phyloP scores from a whole-genome alignment of 1,139 yeast genomes.

The Spencermartinsiella ligniputridi region DNA sequence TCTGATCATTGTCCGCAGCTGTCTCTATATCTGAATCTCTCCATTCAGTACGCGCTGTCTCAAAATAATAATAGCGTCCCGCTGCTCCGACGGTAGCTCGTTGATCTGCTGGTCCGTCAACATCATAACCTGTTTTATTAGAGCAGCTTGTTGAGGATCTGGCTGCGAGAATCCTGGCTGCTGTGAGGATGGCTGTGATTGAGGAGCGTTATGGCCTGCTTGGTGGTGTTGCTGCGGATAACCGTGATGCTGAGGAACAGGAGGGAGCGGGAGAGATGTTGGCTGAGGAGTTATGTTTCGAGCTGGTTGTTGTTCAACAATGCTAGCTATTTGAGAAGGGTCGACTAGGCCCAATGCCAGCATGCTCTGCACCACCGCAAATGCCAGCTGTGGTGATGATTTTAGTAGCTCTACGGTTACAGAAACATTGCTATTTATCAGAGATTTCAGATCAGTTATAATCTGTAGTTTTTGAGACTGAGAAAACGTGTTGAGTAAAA shows the following conservation, averaged over 20 bases:
- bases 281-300: slow-evolving; percentile 1
- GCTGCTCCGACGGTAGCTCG: slow-evolving; percentile 57
- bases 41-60: slow-evolving; percentile 29
- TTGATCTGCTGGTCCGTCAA: slow-evolving; percentile 58
- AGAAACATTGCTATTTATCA: slow-evolving; percentile 58
- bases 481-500: slow-evolving; percentile 50
- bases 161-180: slow-evolving; percentile 10
- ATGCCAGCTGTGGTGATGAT: slow-evolving; percentile 76
- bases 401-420: slow-evolving; percentile 58
- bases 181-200: neutral
- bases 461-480: slow-evolving; percentile 48
- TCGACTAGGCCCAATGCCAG: slow-evolving; percentile 51
- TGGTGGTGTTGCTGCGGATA: slow-evolving; percentile 7
- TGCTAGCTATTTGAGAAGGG: slow-evolving; percentile 43
- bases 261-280: neutral
- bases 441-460: slow-evolving; percentile 58
- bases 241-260: slow-evolving; percentile 2
- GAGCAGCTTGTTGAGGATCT: slow-evolving; percentile 31
- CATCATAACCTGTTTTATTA: slow-evolving; percentile 46
- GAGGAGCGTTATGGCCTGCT: slow-evolving; percentile 5
- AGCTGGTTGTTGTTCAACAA: slow-evolving; percentile 24
- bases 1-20: no score
- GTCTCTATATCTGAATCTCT: slow-evolving; percentile 24
- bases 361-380: slow-evolving; percentile 74
- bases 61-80: slow-evolving; percentile 26